Conservation (phyloP, 1,139 yeast genomes). For the Candida labiduridarum region DNA sequence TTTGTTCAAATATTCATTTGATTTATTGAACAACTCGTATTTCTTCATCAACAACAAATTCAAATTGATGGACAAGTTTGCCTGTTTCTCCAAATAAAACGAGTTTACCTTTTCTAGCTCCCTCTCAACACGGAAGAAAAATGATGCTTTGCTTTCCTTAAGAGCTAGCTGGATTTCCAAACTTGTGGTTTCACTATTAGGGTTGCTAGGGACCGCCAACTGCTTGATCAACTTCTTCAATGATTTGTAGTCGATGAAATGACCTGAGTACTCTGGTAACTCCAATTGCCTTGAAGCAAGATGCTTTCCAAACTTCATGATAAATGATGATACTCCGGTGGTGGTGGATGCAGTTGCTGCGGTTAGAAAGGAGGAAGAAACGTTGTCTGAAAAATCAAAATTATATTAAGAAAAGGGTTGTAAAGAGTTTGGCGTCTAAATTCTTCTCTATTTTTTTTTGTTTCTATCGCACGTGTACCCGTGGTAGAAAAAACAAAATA, state of each 20-base stretch:
- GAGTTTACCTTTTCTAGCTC: constrained; percentile 92
- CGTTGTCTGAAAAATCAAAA: neutral
- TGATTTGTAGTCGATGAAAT: constrained; percentile 92
- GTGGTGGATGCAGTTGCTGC: neutral
- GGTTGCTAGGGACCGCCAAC: constrained; percentile 47
- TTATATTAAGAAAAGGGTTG: neutral
- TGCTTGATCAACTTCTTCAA: constrained; percentile 79
- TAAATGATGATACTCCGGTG: constrained; percentile 22
- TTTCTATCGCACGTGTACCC: constrained; percentile 2
- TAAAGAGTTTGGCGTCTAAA: neutral
- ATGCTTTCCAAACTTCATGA: constrained; percentile 91
- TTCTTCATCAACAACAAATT: constrained; percentile 78
- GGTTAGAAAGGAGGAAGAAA: neutral
- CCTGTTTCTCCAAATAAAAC: constrained; percentile 87
- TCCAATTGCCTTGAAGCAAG: constrained; percentile 93
- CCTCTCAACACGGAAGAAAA: constrained; percentile 89
- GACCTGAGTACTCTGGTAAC: constrained; percentile 90
- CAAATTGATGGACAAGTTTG: constrained; percentile 75
- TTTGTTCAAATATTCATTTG: constrained; percentile 37
- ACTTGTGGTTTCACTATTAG: constrained; percentile 17
- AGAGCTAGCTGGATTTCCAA: constrained; percentile 59
- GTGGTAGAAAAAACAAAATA: neutral
- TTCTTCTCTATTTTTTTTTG: neutral
- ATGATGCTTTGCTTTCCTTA: constrained; percentile 90
- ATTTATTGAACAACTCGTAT: constrained; percentile 52